These are phyloP conservation scores for Fonsecaea nubica DNA, from an alignment of 2,329 filamentous ascomycete species.

Conservation along the genomic window DNA sequence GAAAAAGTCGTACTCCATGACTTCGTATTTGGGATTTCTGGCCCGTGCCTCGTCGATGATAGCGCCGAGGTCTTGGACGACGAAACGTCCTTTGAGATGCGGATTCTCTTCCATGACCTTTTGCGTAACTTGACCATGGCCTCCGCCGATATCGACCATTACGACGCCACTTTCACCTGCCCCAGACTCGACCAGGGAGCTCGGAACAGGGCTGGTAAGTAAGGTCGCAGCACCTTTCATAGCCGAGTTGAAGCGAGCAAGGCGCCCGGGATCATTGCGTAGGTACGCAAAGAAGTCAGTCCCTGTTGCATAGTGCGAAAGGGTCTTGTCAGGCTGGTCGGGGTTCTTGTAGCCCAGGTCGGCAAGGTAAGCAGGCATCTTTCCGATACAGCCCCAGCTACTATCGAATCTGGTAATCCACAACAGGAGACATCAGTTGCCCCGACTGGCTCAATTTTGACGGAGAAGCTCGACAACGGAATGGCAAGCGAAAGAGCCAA, in stretches of 20 bases:
- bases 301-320: conserved; percentile 25
- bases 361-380: conserved; percentile 24
- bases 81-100: conserved; percentile 25
- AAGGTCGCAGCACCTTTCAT: conserved; percentile 21
- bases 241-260: conserved; percentile 22
- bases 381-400: conserved; percentile 23
- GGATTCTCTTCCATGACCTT: conserved; percentile 34
- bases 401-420: conserved; percentile 19
- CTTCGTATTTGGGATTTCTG: conserved; percentile 34
- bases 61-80: conserved; percentile 51
- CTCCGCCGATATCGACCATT: conserved; percentile 42
- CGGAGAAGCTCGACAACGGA: neutral
- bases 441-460: neutral
- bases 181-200: conserved; percentile 5
- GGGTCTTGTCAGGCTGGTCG: conserved; percentile 22
- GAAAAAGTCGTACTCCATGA: conserved; percentile 45
- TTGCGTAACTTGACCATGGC: conserved; percentile 39
- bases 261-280: conserved; percentile 19
- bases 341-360: conserved; percentile 27
- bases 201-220: conserved; percentile 17
- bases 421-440: neutral
- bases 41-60: conserved; percentile 42
- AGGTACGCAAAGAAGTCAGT: conserved; percentile 26
- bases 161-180: conserved; percentile 38
- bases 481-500: neutral